These are phyloP conservation scores for Fusarium begoniae DNA, from an alignment of 2,329 filamentous ascomycete species.

Conservation along the genomic window DNA sequence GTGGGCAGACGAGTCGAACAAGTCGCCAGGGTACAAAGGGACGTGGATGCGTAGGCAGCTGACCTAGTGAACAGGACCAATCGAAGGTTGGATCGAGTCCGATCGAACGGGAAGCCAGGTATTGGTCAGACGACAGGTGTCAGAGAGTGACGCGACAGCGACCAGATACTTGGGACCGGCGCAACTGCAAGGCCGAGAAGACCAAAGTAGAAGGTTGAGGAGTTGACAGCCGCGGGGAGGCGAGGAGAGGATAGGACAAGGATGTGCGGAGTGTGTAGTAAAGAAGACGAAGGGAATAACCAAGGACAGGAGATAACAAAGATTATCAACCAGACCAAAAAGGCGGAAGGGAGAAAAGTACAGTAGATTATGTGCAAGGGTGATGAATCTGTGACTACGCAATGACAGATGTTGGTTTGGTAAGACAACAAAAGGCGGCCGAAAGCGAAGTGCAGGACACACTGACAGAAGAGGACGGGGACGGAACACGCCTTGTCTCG, in stretches of 20 bases:
- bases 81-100: constrained; percentile 28
- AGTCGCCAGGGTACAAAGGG: constrained; percentile 31
- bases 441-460: constrained; percentile 11
- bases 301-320: constrained; percentile 18
- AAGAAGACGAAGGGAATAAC: constrained; percentile 11
- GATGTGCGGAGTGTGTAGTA: neutral
- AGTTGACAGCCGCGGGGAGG: constrained; percentile 1
- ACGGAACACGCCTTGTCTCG: constrained; percentile 14
- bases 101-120: constrained; percentile 29
- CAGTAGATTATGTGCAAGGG: constrained; percentile 8
- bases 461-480: neutral
- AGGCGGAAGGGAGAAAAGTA: constrained; percentile 9
- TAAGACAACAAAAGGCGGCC: constrained; percentile 31
- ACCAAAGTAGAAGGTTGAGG: constrained; percentile 12
- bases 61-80: constrained; percentile 29
- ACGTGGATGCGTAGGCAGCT: constrained; percentile 35
- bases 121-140: constrained; percentile 35
- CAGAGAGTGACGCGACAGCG: constrained; percentile 36
- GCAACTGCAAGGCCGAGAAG: constrained; percentile 17
- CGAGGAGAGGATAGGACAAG: neutral
- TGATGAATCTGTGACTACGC: constrained; percentile 21
- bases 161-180: constrained; percentile 32
- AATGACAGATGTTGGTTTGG: constrained; percentile 28
- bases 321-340: constrained; percentile 15
- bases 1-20: constrained; percentile 34